Conservation (phyloP, 176 grass and related monocot genomes). For the Musa beccarii region DNA sequence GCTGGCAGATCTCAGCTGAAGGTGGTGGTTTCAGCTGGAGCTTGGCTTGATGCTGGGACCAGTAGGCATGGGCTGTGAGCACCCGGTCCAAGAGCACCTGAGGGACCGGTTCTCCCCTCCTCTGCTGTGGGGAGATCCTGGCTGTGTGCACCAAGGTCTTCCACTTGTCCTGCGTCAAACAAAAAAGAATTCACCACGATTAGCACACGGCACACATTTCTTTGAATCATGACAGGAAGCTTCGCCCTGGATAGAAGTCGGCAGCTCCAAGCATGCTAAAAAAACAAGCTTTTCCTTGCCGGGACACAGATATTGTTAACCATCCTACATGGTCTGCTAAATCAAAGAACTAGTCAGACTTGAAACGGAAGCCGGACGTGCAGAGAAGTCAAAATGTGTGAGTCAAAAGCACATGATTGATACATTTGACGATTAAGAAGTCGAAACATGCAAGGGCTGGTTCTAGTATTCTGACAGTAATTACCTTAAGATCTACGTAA, state of each 20-base stretch:
- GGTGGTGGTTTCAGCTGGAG: conserved; percentile 66
- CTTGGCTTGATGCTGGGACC: conserved; percentile 92
- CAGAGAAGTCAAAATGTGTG: too few species aligned
- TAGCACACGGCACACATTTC: neutral
- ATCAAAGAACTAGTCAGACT: too few species aligned
- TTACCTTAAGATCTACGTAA: conserved; percentile 97
- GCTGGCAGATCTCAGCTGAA: conserved; percentile 52
- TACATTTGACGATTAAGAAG: too few species aligned
- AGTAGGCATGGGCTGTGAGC: conserved; percentile 73
- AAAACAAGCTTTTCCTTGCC: too few species aligned
- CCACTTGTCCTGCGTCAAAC: conserved; percentile 72
- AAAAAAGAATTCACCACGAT: neutral
- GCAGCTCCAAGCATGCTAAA: neutral
- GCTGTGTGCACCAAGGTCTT: conserved; percentile 98
- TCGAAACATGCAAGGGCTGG: too few species aligned
- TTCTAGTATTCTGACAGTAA: neutral
- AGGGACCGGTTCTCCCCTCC: conserved; percentile 89
- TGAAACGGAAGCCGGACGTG: too few species aligned
- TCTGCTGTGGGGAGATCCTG: conserved; percentile 87
- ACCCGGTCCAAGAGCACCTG: conserved; percentile 89
- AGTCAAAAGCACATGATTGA: too few species aligned
- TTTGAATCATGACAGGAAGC: neutral
- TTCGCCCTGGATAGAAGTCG: neutral
- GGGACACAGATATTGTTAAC: too few species aligned
- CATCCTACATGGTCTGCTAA: too few species aligned